phyloP scores from a whole-genome alignment of 179 eudicot species.

The Beta lomatogona region DNA sequence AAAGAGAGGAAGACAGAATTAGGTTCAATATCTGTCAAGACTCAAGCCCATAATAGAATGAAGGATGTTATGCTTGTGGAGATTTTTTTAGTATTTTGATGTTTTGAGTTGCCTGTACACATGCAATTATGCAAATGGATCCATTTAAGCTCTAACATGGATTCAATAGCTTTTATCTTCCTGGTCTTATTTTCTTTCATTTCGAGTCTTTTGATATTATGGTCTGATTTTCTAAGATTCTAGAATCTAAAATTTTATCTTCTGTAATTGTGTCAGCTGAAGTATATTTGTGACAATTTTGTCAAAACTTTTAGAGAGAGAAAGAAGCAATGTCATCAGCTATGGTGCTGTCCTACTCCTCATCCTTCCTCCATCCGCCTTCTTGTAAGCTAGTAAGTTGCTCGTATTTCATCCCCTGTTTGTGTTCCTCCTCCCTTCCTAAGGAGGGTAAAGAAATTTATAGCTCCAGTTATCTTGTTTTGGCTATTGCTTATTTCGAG shows the following conservation, averaged over 20 bases:
- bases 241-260: neutral
- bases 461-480: neutral
- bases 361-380: slow-evolving; percentile 16
- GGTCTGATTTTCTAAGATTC: neutral
- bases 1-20: neutral
- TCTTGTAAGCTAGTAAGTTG: slow-evolving; percentile 22
- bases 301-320: neutral
- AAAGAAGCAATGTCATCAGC: slow-evolving; percentile 5
- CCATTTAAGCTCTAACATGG: neutral
- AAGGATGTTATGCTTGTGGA: neutral
- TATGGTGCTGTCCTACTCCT: slow-evolving; percentile 25
- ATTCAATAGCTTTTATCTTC: neutral
- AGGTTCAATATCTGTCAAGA: neutral
- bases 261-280: neutral
- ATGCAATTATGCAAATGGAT: neutral
- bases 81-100: neutral
- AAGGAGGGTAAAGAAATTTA: neutral
- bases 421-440: neutral
- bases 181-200: neutral
- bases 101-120: neutral
- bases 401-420: neutral
- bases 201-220: neutral
- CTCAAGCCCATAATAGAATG: neutral
- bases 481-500: neutral
- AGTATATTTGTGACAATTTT: neutral